Percentiles rank a stretch among this genome's conserved stretches.
Evolutionary conservation across 2,329 filamentous ascomycete genomes (phyloP).

Genomic region (Fusarium veterinarium): DNA sequence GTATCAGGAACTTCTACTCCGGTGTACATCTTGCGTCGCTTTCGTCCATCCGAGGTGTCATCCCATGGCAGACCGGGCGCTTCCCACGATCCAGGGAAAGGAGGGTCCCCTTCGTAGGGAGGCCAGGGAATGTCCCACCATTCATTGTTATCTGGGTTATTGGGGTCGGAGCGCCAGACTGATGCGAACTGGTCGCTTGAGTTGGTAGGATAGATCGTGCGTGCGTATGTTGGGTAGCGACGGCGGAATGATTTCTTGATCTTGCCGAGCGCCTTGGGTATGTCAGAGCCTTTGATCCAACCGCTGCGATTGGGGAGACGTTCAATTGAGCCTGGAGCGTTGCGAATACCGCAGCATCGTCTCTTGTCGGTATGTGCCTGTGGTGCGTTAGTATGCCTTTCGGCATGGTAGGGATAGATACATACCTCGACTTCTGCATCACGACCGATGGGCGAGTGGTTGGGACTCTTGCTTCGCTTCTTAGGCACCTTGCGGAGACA

Average conservation of each 20-base stretch:
- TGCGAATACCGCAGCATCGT: slow-evolving; percentile 46
- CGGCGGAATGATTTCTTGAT: slow-evolving; percentile 42
- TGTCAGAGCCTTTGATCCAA: slow-evolving; percentile 42
- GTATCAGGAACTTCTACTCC: slow-evolving; percentile 21
- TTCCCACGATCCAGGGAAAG: slow-evolving; percentile 39
- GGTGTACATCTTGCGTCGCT: neutral
- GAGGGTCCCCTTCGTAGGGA: slow-evolving; percentile 36
- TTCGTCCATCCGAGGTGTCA: neutral
- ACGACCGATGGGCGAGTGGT: slow-evolving; percentile 21
- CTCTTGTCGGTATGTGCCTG: slow-evolving; percentile 36
- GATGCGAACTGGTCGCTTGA: slow-evolving; percentile 23
- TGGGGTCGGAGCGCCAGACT: slow-evolving; percentile 48
- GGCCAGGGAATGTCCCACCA: slow-evolving; percentile 47
- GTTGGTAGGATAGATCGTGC: slow-evolving; percentile 47
- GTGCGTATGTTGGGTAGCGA: slow-evolving; percentile 43
- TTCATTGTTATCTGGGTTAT: slow-evolving; percentile 44
- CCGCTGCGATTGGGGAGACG: slow-evolving; percentile 49
- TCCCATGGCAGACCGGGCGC: slow-evolving; percentile 21
- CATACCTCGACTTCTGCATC: slow-evolving; percentile 39
- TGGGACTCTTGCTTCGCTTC: slow-evolving; percentile 32
- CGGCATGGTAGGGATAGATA: neutral
- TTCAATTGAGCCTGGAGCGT: slow-evolving; percentile 24
- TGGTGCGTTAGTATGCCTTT: neutral
- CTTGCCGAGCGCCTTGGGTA: slow-evolving; percentile 25
- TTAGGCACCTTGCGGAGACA: slow-evolving; percentile 48